phyloP scores from a whole-genome alignment of 2,329 filamentous ascomycete species.

The Neonectria punicea region DNA sequence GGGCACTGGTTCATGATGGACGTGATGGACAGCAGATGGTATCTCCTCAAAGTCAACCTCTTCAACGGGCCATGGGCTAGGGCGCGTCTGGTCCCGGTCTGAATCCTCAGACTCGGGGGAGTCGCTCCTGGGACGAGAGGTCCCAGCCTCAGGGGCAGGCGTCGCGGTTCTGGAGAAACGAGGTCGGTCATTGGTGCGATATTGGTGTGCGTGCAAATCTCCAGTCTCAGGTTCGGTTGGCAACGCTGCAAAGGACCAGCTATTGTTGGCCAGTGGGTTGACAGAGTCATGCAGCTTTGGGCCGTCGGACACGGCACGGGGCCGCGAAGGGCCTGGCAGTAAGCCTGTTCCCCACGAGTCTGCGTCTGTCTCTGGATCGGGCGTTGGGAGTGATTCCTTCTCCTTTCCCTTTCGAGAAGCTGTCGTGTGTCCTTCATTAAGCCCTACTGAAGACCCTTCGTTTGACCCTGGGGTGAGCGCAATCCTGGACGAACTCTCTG shows the following conservation, averaged over 20 bases:
- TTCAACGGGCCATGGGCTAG: not conserved
- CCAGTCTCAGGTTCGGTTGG: slow-evolving; percentile 38
- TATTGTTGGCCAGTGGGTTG: slow-evolving; percentile 68
- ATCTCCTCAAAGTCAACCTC: slow-evolving; percentile 3
- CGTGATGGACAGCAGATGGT: slow-evolving; percentile 1
- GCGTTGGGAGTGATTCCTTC: slow-evolving; percentile 23
- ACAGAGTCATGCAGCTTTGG: slow-evolving; percentile 55
- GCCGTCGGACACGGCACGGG: slow-evolving; percentile 68
- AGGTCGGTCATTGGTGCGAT: slow-evolving; percentile 1
- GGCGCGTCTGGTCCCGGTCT: not conserved
- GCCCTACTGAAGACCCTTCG: slow-evolving; percentile 26
- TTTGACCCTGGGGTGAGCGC: slow-evolving; percentile 39
- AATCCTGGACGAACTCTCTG: slow-evolving; percentile 39
- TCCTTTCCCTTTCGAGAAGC: slow-evolving; percentile 43
- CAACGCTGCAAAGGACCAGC: slow-evolving; percentile 66
- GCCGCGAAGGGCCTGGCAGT: slow-evolving; percentile 49
- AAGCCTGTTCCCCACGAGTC: slow-evolving; percentile 26
- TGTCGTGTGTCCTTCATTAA: slow-evolving; percentile 1
- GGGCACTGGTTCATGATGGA: slow-evolving; percentile 22
- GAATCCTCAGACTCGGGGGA: slow-evolving; percentile 4
- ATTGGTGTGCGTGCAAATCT: not conserved
- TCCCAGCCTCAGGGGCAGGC: not conserved
- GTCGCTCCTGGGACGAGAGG: not conserved
- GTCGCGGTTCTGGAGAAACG: not conserved
- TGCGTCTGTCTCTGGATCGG: slow-evolving; percentile 13